phyloP scores from a whole-genome alignment of 2,329 filamentous ascomycete species.

The Trichoderma sp. region DNA sequence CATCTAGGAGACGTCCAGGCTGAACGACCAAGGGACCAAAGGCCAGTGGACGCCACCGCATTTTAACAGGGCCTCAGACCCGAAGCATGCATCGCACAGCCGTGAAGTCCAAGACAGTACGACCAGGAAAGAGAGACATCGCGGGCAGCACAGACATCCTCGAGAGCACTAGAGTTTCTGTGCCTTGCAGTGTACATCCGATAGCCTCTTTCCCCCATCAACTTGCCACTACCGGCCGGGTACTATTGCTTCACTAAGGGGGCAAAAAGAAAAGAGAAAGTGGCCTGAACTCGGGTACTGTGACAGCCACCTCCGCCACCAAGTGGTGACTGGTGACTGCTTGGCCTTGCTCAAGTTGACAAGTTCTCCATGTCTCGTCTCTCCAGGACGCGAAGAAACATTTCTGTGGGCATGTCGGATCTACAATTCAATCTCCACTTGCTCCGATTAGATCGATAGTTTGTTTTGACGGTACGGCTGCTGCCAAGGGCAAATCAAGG shows the following conservation, averaged over 20 bases:
- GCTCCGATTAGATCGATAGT: constrained; percentile 7
- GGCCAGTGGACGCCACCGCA: constrained; percentile 3
- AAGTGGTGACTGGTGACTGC: neutral
- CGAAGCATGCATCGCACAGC: constrained; percentile 26
- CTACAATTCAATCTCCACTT: constrained; percentile 8
- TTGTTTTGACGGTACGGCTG: constrained; percentile 13
- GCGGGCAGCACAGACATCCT: neutral
- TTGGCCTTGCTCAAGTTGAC: neutral
- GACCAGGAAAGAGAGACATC: constrained; percentile 13
- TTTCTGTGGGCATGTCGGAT: neutral
- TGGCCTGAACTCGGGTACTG: constrained; percentile 1
- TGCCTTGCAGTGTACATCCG: neutral
- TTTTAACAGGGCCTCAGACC: constrained; percentile 19
- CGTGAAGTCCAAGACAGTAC: constrained; percentile 22
- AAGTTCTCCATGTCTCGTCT: neutral
- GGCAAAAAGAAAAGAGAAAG: neutral
- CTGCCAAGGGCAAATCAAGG: constrained; percentile 15
- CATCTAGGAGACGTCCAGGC: constrained; percentile 13
- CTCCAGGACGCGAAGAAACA: constrained; percentile 1
- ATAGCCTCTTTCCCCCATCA: neutral
- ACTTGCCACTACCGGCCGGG: neutral
- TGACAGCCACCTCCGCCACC: neutral
- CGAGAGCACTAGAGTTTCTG: neutral
- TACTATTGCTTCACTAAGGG: neutral
- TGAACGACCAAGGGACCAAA: constrained; percentile 12